phyloP scores from a whole-genome alignment of 2,329 filamentous ascomycete species.

The Xenoacremonium recifei region DNA sequence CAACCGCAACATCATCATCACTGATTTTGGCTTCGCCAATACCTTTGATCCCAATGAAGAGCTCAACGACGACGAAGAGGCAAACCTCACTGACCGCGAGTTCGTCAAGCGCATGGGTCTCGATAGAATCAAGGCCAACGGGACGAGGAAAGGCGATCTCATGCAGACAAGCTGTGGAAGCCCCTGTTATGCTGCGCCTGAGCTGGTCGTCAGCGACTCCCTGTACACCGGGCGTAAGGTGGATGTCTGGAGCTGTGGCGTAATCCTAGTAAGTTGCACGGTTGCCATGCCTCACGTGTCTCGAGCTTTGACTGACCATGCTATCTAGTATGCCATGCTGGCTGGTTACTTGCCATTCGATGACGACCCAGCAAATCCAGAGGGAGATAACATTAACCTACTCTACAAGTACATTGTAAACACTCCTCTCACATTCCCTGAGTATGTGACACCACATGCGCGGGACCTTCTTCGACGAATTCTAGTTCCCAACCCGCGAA shows the following conservation, averaged over 20 bases:
- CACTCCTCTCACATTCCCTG: conserved; percentile 93
- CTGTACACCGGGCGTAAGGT: conserved; percentile 97
- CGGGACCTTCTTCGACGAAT: conserved; percentile 90
- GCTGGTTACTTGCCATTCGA: conserved; percentile 97
- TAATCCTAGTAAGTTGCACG: conserved; percentile 76
- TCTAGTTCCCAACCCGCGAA: conserved; percentile 89
- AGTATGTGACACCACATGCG: conserved; percentile 97
- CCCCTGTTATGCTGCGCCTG: conserved; percentile 94
- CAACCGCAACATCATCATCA: conserved; percentile 99
- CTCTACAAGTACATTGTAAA: conserved; percentile 99
- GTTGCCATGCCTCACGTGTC: background rate
- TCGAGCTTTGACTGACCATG: background rate
- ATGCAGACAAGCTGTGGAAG: conserved; percentile 99
- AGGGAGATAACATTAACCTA: conserved; percentile 98
- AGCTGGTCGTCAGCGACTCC: conserved; percentile 95
- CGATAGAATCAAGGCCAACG: conserved; percentile 73
- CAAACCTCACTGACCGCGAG: conserved; percentile 81
- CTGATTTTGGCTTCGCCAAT: conserved; percentile 98
- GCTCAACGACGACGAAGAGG: conserved; percentile 84
- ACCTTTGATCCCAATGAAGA: conserved; percentile 91
- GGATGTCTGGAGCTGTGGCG: conserved; percentile 98
- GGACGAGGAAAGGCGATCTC: conserved; percentile 81
- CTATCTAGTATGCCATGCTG: conserved; percentile 90
- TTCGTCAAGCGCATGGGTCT: conserved; percentile 85
- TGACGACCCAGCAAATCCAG: conserved; percentile 95